Evolutionary conservation across 441 rosid species (phyloP).

Genomic region (Melastoma candidum): DNA sequence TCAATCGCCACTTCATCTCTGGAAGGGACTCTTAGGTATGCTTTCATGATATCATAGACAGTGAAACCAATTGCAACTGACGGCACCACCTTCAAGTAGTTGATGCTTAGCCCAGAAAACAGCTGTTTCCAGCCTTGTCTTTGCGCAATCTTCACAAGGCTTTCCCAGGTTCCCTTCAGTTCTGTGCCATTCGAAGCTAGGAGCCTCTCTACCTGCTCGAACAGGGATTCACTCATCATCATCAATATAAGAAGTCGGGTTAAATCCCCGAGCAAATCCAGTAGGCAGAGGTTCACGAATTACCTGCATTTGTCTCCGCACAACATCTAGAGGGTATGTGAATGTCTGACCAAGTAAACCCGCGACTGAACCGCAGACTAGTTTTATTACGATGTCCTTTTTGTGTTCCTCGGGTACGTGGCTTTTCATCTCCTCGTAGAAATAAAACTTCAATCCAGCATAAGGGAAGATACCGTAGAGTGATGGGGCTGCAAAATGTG

Average conservation of each 20-base stretch:
- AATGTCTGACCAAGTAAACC: constrained; percentile 88
- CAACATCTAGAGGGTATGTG: constrained; percentile 93
- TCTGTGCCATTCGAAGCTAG: constrained; percentile 30
- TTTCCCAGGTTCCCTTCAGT: constrained; percentile 63
- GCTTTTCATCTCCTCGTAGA: constrained; percentile 90
- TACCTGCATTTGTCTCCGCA: constrained; percentile 97
- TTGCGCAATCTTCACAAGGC: constrained; percentile 46
- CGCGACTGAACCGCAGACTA: constrained; percentile 77
- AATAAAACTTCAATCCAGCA: constrained; percentile 92
- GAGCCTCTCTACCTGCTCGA: constrained; percentile 61
- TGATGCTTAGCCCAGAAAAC: constrained; percentile 86
- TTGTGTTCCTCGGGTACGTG: constrained; percentile 67
- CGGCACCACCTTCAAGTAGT: constrained; percentile 87
- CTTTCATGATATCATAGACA: constrained; percentile 76
- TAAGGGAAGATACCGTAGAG: constrained; percentile 92
- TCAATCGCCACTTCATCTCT: constrained; percentile 51
- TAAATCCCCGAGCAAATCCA: too few species aligned
- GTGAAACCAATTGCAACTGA: constrained; percentile 93
- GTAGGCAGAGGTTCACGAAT: constrained; percentile 2
- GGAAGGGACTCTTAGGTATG: constrained; percentile 66
- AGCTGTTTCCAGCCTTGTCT: constrained; percentile 92
- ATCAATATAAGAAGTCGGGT: too few species aligned
- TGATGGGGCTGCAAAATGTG: constrained; percentile 59
- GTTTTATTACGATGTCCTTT: constrained; percentile 60
- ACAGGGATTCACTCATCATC: constrained; percentile 8